A percentile compares a stretch with the other conserved stretches of the same genome.
Evolutionary conservation across 1,139 yeast genomes (phyloP).

Genomic region (Kodamaea arcana): DNA sequence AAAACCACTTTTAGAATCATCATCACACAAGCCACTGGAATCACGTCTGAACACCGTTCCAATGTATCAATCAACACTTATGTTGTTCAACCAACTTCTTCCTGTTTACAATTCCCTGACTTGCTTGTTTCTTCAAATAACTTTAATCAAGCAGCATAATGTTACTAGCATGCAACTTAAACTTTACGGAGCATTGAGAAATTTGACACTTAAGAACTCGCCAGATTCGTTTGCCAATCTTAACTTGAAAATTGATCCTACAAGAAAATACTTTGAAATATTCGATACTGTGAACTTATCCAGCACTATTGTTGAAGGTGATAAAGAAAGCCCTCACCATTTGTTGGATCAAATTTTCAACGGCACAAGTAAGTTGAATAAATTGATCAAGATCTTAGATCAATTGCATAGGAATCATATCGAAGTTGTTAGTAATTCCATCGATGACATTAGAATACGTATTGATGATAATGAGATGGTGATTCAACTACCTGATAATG

Average conservation of each 20-base stretch:
- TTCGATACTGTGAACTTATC: constrained; percentile 25
- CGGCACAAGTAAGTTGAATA: constrained; percentile 29
- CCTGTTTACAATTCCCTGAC: constrained; percentile 36
- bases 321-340: constrained; percentile 4
- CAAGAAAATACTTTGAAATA: constrained; percentile 26
- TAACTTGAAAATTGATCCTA: constrained; percentile 20
- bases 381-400: constrained; percentile 31
- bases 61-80: constrained; percentile 27
- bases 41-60: constrained; percentile 7
- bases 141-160: constrained; percentile 20
- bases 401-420: constrained; percentile 29
- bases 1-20: not conserved
- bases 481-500: constrained; percentile 22
- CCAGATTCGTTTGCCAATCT: constrained; percentile 15
- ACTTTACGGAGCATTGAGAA: constrained; percentile 30
- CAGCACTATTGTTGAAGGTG: constrained; percentile 15
- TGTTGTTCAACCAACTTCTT: constrained; percentile 31
- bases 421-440: constrained; percentile 25
- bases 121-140: constrained; percentile 31
- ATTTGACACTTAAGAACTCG: constrained; percentile 15
- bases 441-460: constrained; percentile 27
- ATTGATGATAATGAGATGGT: constrained; percentile 24
- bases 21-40: constrained; percentile 3
- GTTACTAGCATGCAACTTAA: constrained; percentile 25
- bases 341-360: constrained; percentile 27